Conservation (phyloP, 2,329 filamentous ascomycete species). For the Penicillium sp. region DNA sequence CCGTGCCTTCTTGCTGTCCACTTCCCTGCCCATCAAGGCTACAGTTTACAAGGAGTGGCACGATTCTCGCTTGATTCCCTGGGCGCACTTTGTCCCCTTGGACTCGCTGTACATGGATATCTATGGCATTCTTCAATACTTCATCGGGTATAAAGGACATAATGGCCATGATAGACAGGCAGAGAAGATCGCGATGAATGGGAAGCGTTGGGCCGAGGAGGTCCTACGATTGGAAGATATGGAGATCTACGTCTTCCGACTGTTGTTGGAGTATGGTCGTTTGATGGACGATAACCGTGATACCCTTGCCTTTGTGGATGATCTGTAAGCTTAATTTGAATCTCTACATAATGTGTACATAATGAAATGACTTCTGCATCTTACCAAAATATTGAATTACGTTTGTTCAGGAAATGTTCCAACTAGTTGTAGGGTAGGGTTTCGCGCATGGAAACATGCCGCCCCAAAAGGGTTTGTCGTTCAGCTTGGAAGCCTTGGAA, state of each 20-base stretch:
- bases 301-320: not conserved
- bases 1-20: slow-evolving; percentile 67
- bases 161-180: slow-evolving; percentile 54
- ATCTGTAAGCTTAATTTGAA: not conserved
- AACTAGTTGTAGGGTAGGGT: not conserved
- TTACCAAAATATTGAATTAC: not conserved
- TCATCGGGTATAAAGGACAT: slow-evolving; percentile 64
- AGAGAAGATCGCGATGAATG: slow-evolving; percentile 63
- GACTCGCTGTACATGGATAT: slow-evolving; percentile 54
- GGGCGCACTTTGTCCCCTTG: slow-evolving; percentile 55
- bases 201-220: slow-evolving; percentile 67
- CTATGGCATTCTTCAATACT: slow-evolving; percentile 54
- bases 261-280: slow-evolving; percentile 44
- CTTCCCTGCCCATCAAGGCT: slow-evolving; percentile 71
- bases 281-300: slow-evolving; percentile 1
- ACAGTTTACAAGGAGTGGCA: slow-evolving; percentile 82
- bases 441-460: too few species aligned
- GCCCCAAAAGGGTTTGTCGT: too few species aligned
- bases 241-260: slow-evolving; percentile 66
- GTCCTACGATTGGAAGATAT: slow-evolving; percentile 72
- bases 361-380: not conserved
- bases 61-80: slow-evolving; percentile 51
- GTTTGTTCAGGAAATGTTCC: not conserved
- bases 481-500: too few species aligned
- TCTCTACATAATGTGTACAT: not conserved